Evolutionary conservation across 208 protist genomes (phyloP).

Genomic region (Acanthamoeba culbertsoni): DNA sequence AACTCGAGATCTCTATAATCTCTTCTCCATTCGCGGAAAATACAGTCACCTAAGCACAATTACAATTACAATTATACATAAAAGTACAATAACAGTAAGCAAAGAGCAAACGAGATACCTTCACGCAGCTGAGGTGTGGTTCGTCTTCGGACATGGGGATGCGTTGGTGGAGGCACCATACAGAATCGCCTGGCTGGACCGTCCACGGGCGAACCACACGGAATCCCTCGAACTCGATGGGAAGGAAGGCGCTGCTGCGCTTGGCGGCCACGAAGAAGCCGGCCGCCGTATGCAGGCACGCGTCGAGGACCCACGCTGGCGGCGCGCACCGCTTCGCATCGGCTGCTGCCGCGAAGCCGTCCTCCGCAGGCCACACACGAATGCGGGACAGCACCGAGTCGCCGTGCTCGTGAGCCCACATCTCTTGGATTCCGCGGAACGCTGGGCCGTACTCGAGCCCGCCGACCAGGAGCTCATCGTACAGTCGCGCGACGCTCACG

Average conservation of each 20-base stretch:
- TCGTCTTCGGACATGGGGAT: neutral
- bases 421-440: neutral
- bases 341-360: neutral
- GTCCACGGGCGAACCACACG: neutral
- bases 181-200: neutral
- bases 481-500: neutral
- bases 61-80: no score
- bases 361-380: neutral
- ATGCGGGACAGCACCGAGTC: neutral
- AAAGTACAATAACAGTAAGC: no score
- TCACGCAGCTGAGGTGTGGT: neutral
- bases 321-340: neutral
- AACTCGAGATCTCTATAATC: neutral
- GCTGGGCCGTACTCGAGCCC: constrained; percentile 18
- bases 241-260: neutral
- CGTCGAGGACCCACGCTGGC: neutral
- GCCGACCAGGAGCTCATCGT: neutral
- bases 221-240: neutral
- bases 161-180: constrained; percentile 28
- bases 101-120: no score
- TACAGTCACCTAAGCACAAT: neutral
- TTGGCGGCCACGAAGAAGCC: neutral
- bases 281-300: constrained; percentile 30
- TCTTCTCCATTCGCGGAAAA: neutral
- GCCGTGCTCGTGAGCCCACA: neutral